Percentiles rank a stretch among this genome's conserved stretches.
These are phyloP conservation scores for Immersiporthe knoxdaviesiana DNA, from an alignment of 2,329 filamentous ascomycete species.

Conservation along the genomic window DNA sequence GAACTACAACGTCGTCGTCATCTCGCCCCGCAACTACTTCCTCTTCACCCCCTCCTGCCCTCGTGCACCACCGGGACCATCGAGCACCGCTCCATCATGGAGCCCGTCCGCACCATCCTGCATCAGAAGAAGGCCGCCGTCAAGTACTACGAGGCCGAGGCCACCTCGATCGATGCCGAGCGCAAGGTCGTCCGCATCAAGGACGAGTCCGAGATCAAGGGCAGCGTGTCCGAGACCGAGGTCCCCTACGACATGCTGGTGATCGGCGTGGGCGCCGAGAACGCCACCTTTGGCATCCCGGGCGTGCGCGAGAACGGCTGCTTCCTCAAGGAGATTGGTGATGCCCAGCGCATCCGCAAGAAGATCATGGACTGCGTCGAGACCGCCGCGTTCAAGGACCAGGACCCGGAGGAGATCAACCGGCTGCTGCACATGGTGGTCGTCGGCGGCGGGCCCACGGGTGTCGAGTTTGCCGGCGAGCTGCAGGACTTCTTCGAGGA, in stretches of 20 bases:
- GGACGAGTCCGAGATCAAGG: conserved; percentile 93
- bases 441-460: conserved; percentile 89
- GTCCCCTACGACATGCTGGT: conserved; percentile 98
- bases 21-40: conserved; percentile 99
- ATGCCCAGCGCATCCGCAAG: conserved; percentile 95
- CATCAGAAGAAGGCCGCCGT: conserved; percentile 92
- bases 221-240: conserved; percentile 78
- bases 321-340: conserved; percentile 97
- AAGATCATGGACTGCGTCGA: conserved; percentile 99
- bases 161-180: conserved; percentile 91
- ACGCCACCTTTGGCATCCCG: conserved; percentile 96
- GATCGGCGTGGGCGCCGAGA: conserved; percentile 95
- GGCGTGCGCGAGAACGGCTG: conserved; percentile 94
- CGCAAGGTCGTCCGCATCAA: conserved; percentile 86
- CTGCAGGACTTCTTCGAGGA: conserved; percentile 99
- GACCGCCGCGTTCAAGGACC: conserved; percentile 97
- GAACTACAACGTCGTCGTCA: conserved; percentile 98
- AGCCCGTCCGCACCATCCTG: conserved; percentile 94
- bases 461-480: conserved; percentile 98
- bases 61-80: conserved; percentile 97
- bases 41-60: conserved; percentile 97
- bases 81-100: conserved; percentile 99
- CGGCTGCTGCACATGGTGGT: conserved; percentile 98
- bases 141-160: conserved; percentile 98
- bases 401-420: conserved; percentile 83